Base-by-base conservation (phyloP, 179 eudicot genomes). In the Beta lomatogona region DNA sequence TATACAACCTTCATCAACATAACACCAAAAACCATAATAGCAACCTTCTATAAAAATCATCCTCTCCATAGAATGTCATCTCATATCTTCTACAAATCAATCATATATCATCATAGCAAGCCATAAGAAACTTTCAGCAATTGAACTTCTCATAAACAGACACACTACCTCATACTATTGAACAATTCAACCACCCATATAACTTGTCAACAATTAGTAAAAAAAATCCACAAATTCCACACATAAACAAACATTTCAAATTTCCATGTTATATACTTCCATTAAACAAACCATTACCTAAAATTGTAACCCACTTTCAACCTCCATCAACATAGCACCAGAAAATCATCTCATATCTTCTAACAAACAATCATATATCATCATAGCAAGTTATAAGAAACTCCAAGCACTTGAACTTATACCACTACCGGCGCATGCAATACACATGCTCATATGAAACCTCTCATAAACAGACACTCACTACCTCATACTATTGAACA, bases 241-340 rank as follows among this genome's bases (percentile, higher is more conserved):
- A 28, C 3, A 5, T 0, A 21, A n/a, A 2, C 21, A 18, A 8
- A 59, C 10, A 59, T 1, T 14, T 59, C 64, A 19, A 59, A 59
- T 18, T 18, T 71, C 18, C 57, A 71, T 11, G 48, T n/a, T 71
- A 66, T 12, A 28, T 4, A 28, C 31, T 3, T 7, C 19, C 9
- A 41, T 44, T 3, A 46, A 16, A 10, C 4, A 36, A 41, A 22
- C 54, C 9, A 31, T 18, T 85, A 95, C 99, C 98, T 94, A 93
- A 82, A 93, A 91, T 87, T 96, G 97, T 83, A 96, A 83, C 82
- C 93, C 95, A 73, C 78, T 91, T 79, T 96, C 97, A 9, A 88
- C 79, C 75, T 96, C 98, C 90, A 93, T 87, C 15, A 94, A 91
- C 94, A 94, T 89, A 46, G 93, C 63, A 70, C 92, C 94, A 81